phyloP scores from a whole-genome alignment of 768 basidiomycete species.

The Psilocybe cyanescens region DNA sequence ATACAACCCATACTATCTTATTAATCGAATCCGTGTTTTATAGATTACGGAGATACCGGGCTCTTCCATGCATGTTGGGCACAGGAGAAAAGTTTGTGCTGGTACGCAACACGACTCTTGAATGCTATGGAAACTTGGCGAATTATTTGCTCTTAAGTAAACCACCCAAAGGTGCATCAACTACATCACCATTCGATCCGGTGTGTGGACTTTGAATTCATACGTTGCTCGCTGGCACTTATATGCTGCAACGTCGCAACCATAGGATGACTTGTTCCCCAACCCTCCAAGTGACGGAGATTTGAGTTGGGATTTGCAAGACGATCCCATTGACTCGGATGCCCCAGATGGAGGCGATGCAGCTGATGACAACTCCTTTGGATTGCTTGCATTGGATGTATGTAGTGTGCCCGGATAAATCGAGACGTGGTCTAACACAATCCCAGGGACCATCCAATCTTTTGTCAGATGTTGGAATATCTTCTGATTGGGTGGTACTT shows the following conservation, averaged over 20 bases:
- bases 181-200: neutral
- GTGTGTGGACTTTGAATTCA: neutral
- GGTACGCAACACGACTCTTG: neutral
- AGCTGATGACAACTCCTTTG: neutral
- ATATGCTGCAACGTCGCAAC: neutral
- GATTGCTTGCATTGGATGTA: neutral
- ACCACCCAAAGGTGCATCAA: neutral
- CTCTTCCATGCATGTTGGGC: neutral
- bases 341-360: neutral
- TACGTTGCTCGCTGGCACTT: neutral
- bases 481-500: neutral
- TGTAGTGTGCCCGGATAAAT: neutral
- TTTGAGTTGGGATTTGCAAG: neutral
- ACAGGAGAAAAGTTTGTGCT: neutral
- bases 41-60: neutral
- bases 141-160: neutral
- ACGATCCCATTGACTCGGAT: neutral
- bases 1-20: neutral
- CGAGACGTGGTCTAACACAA: neutral
- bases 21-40: neutral
- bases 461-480: neutral
- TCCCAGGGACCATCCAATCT: neutral
- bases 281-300: neutral
- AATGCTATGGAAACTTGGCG: neutral
- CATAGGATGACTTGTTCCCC: neutral